These are phyloP conservation scores for Camelina laxa DNA, from an alignment of 345 rosid genomes.

Conservation along the genomic window DNA sequence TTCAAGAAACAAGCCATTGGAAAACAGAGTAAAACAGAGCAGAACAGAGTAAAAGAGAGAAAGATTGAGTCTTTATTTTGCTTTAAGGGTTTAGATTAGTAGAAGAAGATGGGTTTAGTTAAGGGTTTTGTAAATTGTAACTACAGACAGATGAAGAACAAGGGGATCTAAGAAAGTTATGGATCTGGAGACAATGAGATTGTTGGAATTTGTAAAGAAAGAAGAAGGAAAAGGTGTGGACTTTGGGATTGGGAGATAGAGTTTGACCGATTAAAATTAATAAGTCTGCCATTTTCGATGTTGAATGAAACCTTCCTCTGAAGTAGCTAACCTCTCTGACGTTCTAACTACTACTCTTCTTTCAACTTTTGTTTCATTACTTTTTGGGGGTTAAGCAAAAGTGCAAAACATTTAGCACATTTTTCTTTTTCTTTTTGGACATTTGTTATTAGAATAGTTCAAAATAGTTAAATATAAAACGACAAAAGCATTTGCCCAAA, in stretches of 20 bases:
- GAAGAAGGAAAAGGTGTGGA: neutral
- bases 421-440: neutral
- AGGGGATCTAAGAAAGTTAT: neutral
- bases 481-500: too few relatives aligned
- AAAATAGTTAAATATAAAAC: neutral
- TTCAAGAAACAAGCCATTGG: conserved; percentile 53
- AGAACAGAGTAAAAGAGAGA: conserved; percentile 10
- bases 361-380: neutral
- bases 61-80: neutral
- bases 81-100: neutral
- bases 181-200: conserved; percentile 16
- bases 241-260: conserved; percentile 36
- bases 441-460: neutral
- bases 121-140: neutral
- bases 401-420: conserved; percentile 14
- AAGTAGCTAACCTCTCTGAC: conserved; percentile 27
- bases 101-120: conserved; percentile 13
- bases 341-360: conserved; percentile 39
- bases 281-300: conserved; percentile 34
- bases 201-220: conserved; percentile 14
- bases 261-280: conserved; percentile 31
- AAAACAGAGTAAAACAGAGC: conserved; percentile 22
- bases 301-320: conserved; percentile 28
- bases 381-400: conserved; percentile 4
- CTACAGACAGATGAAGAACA: conserved; percentile 16